Evolutionary conservation across 2,329 filamentous ascomycete species (phyloP), one percentile per base, ranked within the genome.

Genomic region (Colletotrichum sp.): DNA sequence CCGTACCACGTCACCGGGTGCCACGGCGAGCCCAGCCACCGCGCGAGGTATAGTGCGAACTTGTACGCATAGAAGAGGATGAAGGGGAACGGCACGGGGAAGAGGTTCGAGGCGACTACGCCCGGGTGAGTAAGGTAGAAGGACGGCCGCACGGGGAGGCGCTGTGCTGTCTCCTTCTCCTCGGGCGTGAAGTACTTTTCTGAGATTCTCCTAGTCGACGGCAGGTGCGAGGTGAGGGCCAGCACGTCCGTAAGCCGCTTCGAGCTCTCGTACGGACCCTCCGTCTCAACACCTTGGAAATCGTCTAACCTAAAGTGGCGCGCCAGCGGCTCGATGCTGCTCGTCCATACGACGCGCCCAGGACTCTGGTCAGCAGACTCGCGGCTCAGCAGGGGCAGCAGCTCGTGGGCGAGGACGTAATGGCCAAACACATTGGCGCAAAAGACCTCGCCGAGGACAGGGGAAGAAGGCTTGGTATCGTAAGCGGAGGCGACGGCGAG

Each of bases 341-440:
- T 94, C 12, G 96, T 92, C 96, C 96, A 99, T 78, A 99, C 90
- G 68, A 99, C 90, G 67, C 95, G 92, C 10, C 92, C 94, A 0
- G 87, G 86, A 2, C 85, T 72, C 6, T 87, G 82, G 52, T 84
- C 78, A 72, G 84, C 78, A 18, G 84, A 81, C 18, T 81, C 82
- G 67, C 91, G 87, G 80, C 87, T 86, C 79, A 99, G 89, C 13
- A 98, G 87, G 0, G 95, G 94, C 79, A 94, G 90, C 13, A 99
- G 89, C 81, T 93, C 92, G 83, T 98, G 96, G 18, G 92, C 92
- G 28, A 99, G 92, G 81, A 98, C 86, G 83, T 99, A 99, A 86
- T 99, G 97, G 0, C 97, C 97, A 82, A 99, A 99, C 34, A 98
- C 90, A 82, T 99, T 99, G 66, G 96, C 94, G 82, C 93, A 94